Evolutionary conservation across 2,329 filamentous ascomycete species (phyloP).

Genomic region (Claviceps quebecensis): DNA sequence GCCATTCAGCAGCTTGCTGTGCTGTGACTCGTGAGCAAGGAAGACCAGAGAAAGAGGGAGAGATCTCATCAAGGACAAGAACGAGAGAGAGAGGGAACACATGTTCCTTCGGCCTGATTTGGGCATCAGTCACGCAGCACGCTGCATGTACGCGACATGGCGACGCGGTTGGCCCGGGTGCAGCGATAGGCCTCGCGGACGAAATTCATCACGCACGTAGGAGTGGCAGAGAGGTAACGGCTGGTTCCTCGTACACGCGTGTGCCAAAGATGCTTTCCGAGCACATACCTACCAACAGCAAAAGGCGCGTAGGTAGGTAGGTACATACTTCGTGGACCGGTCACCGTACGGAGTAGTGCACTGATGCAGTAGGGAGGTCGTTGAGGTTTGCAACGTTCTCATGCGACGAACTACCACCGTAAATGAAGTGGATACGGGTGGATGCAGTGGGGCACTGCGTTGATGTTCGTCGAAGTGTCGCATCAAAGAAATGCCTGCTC

Average conservation of each 20-base stretch:
- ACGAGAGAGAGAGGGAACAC: neutral
- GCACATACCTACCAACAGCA: too few relatives aligned
- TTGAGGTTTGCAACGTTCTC: neutral
- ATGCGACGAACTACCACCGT: neutral
- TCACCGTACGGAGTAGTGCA: too few relatives aligned
- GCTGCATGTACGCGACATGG: too few relatives aligned
- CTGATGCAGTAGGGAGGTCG: too few relatives aligned
- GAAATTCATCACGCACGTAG: too few relatives aligned
- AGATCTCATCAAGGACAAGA: neutral
- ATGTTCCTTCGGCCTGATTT: neutral
- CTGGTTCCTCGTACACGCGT: too few relatives aligned
- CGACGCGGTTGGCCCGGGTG: neutral
- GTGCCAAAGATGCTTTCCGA: too few relatives aligned
- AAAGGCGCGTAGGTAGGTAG: too few relatives aligned
- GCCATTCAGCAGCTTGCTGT: too few relatives aligned
- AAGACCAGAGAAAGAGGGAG: neutral
- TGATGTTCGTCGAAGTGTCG: neutral
- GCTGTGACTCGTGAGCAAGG: too few relatives aligned
- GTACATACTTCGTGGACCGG: too few relatives aligned
- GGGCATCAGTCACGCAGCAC: neutral
- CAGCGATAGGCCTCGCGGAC: neutral
- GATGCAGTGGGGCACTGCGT: neutral
- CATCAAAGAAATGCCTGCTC: neutral
- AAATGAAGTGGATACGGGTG: neutral
- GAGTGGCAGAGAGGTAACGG: too few relatives aligned